Conservation (phyloP, 805 yeast species). For the Kregervanrija fluxuum region DNA sequence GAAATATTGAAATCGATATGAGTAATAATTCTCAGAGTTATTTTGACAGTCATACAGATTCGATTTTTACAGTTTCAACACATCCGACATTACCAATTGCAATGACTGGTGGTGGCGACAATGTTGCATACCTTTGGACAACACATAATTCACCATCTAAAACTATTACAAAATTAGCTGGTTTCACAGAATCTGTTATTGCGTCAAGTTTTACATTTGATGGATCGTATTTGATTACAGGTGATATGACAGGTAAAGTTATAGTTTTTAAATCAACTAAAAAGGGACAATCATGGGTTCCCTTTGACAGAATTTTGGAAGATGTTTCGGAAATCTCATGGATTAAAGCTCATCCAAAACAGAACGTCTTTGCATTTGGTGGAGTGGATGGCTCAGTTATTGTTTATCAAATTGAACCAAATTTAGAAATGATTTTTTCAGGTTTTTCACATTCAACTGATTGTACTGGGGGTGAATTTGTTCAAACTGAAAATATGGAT, state of each 20-base stretch:
- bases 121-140: constrained; percentile 86
- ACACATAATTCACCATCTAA: constrained; percentile 81
- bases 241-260: constrained; percentile 90
- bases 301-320: constrained; percentile 35
- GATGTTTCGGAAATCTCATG: constrained; percentile 89
- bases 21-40: constrained; percentile 83
- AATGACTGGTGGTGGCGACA: constrained; percentile 94
- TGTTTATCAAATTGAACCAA: constrained; percentile 72
- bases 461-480: constrained; percentile 73
- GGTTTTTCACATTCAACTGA: constrained; percentile 79
- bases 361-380: constrained; percentile 80
- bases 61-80: constrained; percentile 70
- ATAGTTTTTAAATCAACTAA: constrained; percentile 63
- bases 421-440: constrained; percentile 63
- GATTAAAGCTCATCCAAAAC: constrained; percentile 73
- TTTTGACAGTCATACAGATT: constrained; percentile 86
- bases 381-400: constrained; percentile 90
- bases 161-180: constrained; percentile 65
- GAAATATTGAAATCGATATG: constrained; percentile 71
- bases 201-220: constrained; percentile 77
- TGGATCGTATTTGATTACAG: constrained; percentile 77
- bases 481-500: constrained; percentile 50
- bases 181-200: constrained; percentile 84
- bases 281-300: constrained; percentile 81
- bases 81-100: constrained; percentile 85